Percentiles rank a stretch among this genome's conserved stretches.
These are phyloP conservation scores for Phytophthora podocarpi DNA, from an alignment of 352 stramenopile genomes.

Conservation along the genomic window DNA sequence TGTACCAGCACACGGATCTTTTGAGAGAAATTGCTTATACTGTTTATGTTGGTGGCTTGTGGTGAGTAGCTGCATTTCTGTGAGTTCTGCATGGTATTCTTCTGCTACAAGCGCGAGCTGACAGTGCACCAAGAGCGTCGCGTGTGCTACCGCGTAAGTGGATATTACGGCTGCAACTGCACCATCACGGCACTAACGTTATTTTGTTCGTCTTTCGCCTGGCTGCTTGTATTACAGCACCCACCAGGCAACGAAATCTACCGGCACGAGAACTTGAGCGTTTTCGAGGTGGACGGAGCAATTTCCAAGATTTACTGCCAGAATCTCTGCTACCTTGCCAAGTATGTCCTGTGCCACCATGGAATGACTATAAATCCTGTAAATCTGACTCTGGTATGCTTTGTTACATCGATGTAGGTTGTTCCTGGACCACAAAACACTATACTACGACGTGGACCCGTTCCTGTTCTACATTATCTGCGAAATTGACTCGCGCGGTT, in stretches of 20 bases:
- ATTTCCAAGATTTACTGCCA: slow-evolving; percentile 98
- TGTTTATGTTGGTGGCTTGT: neutral
- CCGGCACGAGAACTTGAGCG: slow-evolving; percentile 92
- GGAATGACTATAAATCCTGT: neutral
- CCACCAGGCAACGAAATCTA: slow-evolving; percentile 93
- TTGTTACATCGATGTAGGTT: slow-evolving; percentile 53
- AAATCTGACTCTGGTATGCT: neutral
- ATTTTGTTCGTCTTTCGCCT: neutral
- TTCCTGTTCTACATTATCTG: slow-evolving; percentile 99
- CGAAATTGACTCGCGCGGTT: slow-evolving; percentile 91
- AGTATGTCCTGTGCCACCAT: slow-evolving; percentile 61
- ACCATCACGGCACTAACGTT: neutral
- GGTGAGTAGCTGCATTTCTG: slow-evolving; percentile 82
- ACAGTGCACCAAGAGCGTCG: slow-evolving; percentile 68
- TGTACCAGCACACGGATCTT: no score
- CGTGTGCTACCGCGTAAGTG: slow-evolving; percentile 63
- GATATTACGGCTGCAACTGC: neutral
- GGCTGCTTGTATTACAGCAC: slow-evolving; percentile 43
- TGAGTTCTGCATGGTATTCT: slow-evolving; percentile 91
- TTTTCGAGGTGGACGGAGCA: slow-evolving; percentile 98
- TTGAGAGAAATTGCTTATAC: no score
- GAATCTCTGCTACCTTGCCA: slow-evolving; percentile 98
- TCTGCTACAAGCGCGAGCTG: slow-evolving; percentile 78
- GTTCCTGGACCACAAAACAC: slow-evolving; percentile 99
- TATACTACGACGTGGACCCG: slow-evolving; percentile 99